Evolutionary conservation across 176 grass and related monocot species (phyloP), one percentile per base, ranked within the genome.

Genomic region (Ensete ventricosum): DNA sequence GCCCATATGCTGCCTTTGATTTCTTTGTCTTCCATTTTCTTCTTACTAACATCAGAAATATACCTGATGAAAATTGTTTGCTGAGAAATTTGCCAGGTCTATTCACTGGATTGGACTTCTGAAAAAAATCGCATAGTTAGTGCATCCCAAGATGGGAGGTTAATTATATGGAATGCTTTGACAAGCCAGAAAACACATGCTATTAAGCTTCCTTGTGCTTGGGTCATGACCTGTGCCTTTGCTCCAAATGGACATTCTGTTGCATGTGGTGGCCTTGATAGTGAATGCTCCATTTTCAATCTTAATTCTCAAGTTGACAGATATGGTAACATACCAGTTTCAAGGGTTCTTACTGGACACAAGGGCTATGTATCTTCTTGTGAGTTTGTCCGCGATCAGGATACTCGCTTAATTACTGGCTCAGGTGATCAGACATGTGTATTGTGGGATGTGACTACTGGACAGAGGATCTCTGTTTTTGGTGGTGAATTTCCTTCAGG

Each of bases 151-250:
- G 95, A 99, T 85, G 95, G 95, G 57, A 89, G 90, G 76, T 53
- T 99, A 82, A 99, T 99, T 72, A 84, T 99, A 74, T 99, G 95
- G 95, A 99, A 99, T 87, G 95, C 95, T 73, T 85, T 99, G 75
- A 99, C 95, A 55, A 99, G 95, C 69, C 95, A 99, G 65, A 99
- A 99, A 81, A 99, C 95, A 72, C 95, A 99, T 84, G 95, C 95
- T 50, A 99, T 99, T 83, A 99, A 99, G 80, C 78, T 99, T 71
- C 88, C 87, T 19, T 99, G 95, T 72, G 87, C 95, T 80, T 99
- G 95, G 95, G 90, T 99, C 67, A 99, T 93, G 95, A 87, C 95
- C 2, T 99, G 95, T 85, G 86, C 95, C 11, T 94, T 94, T 84
- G 95, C 95, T 52, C 88, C 95, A 19, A 99, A 91, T 80, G 90